Percentiles rank a stretch among this genome's conserved stretches.
These are phyloP conservation scores for Tetrapyrgos nigripes DNA, from an alignment of 1,284 basidiomycete genomes.

Conservation along the genomic window DNA sequence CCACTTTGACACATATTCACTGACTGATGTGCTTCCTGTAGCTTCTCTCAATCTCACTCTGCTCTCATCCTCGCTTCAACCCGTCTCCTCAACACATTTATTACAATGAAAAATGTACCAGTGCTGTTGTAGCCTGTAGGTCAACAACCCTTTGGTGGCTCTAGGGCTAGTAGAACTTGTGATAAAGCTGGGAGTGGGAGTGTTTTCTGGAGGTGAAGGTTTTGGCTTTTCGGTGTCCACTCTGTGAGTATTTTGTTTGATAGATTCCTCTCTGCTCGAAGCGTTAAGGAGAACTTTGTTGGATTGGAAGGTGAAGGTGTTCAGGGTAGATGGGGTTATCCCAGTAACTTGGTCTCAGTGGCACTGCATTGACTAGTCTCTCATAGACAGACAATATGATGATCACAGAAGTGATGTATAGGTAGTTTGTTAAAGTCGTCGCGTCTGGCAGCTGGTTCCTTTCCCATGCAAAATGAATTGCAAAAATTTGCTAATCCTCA, in stretches of 20 bases:
- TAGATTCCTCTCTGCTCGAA: slow-evolving; percentile 90
- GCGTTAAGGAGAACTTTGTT: slow-evolving; percentile 97
- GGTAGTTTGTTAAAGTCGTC: no score
- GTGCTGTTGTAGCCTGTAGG: slow-evolving; percentile 95
- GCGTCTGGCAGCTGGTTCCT: no score
- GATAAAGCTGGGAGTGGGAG: slow-evolving; percentile 95
- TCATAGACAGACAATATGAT: no score
- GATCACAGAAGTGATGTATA: no score
- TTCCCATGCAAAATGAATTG: no score
- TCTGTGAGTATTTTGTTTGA: no score
- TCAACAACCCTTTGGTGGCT: slow-evolving; percentile 98
- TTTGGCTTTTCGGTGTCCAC: no score
- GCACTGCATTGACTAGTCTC: no score
- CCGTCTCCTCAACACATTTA: slow-evolving; percentile 89
- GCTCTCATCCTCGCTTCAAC: slow-evolving; percentile 81
- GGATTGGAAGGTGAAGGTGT: slow-evolving; percentile 53
- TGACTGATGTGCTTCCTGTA: no score
- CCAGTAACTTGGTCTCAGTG: slow-evolving; percentile 79
- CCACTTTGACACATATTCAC: no score
- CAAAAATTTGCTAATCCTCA: no score
- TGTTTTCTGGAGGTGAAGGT: slow-evolving; percentile 90
- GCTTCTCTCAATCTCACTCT: slow-evolving; percentile 83
- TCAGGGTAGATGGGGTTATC: slow-evolving; percentile 70
- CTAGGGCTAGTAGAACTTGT: slow-evolving; percentile 93
- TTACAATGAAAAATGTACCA: slow-evolving; percentile 97